These are phyloP conservation scores for Cercospora zeae-maydis DNA, from an alignment of 2,329 filamentous ascomycete genomes.

Conservation along the genomic window DNA sequence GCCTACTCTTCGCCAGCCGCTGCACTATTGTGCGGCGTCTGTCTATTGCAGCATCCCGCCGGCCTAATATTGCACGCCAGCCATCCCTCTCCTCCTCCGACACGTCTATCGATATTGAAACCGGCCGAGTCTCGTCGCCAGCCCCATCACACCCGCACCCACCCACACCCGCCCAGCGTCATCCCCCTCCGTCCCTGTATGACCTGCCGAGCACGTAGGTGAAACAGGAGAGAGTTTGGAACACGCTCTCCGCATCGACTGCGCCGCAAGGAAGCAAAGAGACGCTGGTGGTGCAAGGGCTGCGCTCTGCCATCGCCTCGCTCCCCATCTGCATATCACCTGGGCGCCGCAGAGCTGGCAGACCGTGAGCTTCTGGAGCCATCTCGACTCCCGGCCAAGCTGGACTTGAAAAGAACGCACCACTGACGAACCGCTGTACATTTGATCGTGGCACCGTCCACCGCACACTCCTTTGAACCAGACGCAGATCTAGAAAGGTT, in stretches of 20 bases:
- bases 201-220: slow-evolving; percentile 7
- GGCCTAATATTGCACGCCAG: slow-evolving; percentile 11
- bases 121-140: slow-evolving; percentile 12
- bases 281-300: slow-evolving; percentile 8
- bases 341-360: slow-evolving; percentile 7
- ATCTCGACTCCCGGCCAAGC: slow-evolving; percentile 12
- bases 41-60: slow-evolving; percentile 16
- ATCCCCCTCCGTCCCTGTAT: slow-evolving; percentile 10
- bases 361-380: not conserved
- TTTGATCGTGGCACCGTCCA: slow-evolving; percentile 22
- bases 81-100: slow-evolving; percentile 7
- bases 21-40: slow-evolving; percentile 1
- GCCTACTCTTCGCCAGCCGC: slow-evolving; percentile 15
- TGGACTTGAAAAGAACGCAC: slow-evolving; percentile 16
- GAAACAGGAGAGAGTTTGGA: slow-evolving; percentile 18
- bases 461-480: slow-evolving; percentile 22
- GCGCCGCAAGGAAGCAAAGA: slow-evolving; percentile 1
- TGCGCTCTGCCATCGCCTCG: not conserved
- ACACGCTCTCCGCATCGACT: slow-evolving; percentile 6
- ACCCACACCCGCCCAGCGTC: not conserved
- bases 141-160: slow-evolving; percentile 7
- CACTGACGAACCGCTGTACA: slow-evolving; percentile 14
- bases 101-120: slow-evolving; percentile 14
- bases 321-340: not conserved
- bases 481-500: slow-evolving; percentile 10